Evolutionary conservation across 2,329 filamentous ascomycete genomes (phyloP).

Genomic region (Lecanicillium sp.): DNA sequence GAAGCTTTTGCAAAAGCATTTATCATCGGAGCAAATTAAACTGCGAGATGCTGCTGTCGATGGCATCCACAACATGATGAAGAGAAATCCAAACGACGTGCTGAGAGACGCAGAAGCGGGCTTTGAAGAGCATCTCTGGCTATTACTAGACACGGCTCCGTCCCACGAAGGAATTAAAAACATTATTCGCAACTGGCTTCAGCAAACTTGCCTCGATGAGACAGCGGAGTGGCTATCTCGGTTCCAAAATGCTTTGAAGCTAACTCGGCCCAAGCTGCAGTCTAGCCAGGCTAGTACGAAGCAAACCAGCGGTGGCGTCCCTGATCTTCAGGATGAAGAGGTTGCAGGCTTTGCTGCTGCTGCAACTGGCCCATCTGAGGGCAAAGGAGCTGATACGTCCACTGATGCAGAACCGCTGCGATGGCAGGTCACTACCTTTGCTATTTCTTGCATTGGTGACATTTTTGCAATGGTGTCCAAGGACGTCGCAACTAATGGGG

Average conservation of each 20-base stretch:
- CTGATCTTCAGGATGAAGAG: conserved; percentile 93
- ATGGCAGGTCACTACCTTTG: conserved; percentile 94
- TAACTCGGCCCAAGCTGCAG: conserved; percentile 64
- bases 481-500: conserved; percentile 68
- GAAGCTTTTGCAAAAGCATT: conserved; percentile 66
- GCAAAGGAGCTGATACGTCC: conserved; percentile 37
- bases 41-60: conserved; percentile 77
- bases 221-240: conserved; percentile 81
- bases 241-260: conserved; percentile 81
- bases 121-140: conserved; percentile 87
- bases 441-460: conserved; percentile 80
- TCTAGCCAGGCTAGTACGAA: conserved; percentile 38
- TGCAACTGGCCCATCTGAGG: conserved; percentile 50
- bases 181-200: conserved; percentile 87
- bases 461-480: conserved; percentile 72
- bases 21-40: conserved; percentile 59
- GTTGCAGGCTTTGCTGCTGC: conserved; percentile 90
- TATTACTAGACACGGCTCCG: conserved; percentile 71
- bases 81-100: conserved; percentile 77
- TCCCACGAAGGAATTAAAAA: conserved; percentile 73
- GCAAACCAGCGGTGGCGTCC: conserved; percentile 39
- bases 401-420: conserved; percentile 78
- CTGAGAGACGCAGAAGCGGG: conserved; percentile 65
- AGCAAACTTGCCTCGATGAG: conserved; percentile 75
- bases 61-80: conserved; percentile 91